Conservation (phyloP, 192 early-diverging fungal genomes). For the Kappamyces sp. region DNA sequence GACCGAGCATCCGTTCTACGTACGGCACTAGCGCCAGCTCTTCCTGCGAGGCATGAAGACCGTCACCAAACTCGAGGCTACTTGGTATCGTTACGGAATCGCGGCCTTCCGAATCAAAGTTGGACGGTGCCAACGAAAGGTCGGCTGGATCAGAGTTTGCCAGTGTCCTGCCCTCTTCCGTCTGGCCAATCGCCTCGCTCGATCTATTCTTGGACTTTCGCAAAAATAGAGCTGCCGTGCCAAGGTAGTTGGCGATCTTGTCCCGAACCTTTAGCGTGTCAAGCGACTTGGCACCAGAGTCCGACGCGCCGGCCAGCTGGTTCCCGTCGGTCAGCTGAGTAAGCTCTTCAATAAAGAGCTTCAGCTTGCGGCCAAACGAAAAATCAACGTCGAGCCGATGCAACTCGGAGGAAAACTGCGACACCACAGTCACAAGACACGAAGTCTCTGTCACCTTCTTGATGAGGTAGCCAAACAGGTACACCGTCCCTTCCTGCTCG, state of each 20-base stretch:
- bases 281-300: no score
- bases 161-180: background rate
- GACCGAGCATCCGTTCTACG: background rate
- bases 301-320: background rate
- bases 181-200: background rate
- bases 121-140: no score
- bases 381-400: conserved; percentile 33
- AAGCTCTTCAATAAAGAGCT: conserved; percentile 48
- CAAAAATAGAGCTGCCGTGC: background rate
- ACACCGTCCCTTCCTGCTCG: conserved; percentile 19
- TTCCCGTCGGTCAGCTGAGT: conserved; percentile 15
- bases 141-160: no score
- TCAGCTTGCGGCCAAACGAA: conserved; percentile 31
- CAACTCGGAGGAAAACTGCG: conserved; percentile 33
- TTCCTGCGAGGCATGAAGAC: no score
- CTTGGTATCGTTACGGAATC: no score
- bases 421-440: conserved; percentile 36
- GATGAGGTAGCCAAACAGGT: conserved; percentile 42
- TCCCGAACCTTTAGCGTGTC: background rate
- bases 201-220: background rate
- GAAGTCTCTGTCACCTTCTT: conserved; percentile 17
- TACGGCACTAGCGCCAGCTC: background rate
- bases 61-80: no score
- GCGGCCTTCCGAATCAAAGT: no score
- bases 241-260: conserved; percentile 7